Evolutionary conservation across 352 stramenopile genomes (phyloP), one percentile per base, ranked within the genome.

Genomic region (Globisporangium parvum): DNA sequence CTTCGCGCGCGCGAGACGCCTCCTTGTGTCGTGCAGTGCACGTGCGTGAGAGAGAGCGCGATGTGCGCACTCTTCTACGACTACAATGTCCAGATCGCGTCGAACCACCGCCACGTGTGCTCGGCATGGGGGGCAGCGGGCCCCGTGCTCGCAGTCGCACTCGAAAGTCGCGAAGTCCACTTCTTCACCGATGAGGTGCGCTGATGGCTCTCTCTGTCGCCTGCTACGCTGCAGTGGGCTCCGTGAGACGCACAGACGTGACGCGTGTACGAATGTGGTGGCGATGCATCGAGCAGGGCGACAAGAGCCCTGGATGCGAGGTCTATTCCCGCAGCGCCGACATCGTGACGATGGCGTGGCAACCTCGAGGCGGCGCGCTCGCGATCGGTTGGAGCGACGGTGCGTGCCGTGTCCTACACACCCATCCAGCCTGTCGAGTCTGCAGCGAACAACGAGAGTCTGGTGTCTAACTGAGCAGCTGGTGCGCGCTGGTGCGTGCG

Each of bases 131-230:
- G 77, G 20, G 86, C 96, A 56, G 68, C 73, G 26, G 87, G 96
- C 44, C 72, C 84, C 0, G 67, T 97, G 51, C 63, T 97, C 2
- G 90, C 88, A 0, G 73, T 95, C 12, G 83, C 62, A 8, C 62
- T 92, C 39, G 80, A 96, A 53, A 94, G 92, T 59, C 72, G 77
- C 21, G 80, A 93, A 58, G 71, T 97, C n/a, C 76, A 93, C 47
- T 95, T 96, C 54, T 97, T 92, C 65, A 89, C 70, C 0, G 88
- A 96, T 70, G 88, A 96, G 69, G 86, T 92, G 57, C 28, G n/a
- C n/a, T n/a, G n/a, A n/a, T n/a, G n/a, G n/a, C n/a, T n/a, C n/a
- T n/a, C n/a, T n/a, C n/a, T n/a, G n/a, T n/a, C n/a, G n/a, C n/a
- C n/a, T n/a, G n/a, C n/a, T n/a, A n/a, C n/a, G n/a, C n/a, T n/a